Base-by-base conservation (phyloP, 139 green algal genomes). In the Tetradesmus obliquus region DNA sequence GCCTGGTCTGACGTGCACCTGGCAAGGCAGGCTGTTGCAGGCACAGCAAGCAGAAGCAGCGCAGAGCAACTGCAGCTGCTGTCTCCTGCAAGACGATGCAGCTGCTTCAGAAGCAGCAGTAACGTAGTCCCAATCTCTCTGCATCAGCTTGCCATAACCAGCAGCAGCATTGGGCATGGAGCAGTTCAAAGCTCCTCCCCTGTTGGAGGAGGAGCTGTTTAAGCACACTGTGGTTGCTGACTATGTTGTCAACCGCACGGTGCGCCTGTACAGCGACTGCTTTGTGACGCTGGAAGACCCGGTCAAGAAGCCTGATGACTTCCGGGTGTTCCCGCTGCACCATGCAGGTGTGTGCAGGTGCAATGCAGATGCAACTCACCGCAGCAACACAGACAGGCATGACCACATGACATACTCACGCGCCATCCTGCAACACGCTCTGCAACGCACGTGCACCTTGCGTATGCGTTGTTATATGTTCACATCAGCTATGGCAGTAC, bases 201-300 rank as follows among this genome's bases (percentile, higher is more conserved):
- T 87, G 20, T 20, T 87, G 82, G 20, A 87, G 53, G 82, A 32
- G 6, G 60, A 55, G 19, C 24, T 88, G 17, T 90, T 69, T 24
- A 90, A 90, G 53, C 86, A 90, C 20, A 90, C 86, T 10, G 74
- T 90, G 24, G 86, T 84, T 55, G 69, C 22, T 5, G 86, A 90
- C 71, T 90, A 90, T 55, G 86, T 90, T n/a, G 86, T 90, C 7
- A 69, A 55, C 55, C 69, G 86, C 55, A 71, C 80, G 19, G 71
- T 84, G 15, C 69, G 55, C 19, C 86, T 90, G 7, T 90, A 84
- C 53, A 32, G 51, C 5, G 24, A 90, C 71, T 55, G 86, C 7
- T 90, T 90, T 32, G 74, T 60, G 13, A 90, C 86, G 1, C 13
- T 55, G 45, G 54, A 88, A 22, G 84, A 88, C 57, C 58, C 32